Evolutionary conservation across 306 rosid genomes (phyloP).

Genomic region (Vigna hirtella): DNA sequence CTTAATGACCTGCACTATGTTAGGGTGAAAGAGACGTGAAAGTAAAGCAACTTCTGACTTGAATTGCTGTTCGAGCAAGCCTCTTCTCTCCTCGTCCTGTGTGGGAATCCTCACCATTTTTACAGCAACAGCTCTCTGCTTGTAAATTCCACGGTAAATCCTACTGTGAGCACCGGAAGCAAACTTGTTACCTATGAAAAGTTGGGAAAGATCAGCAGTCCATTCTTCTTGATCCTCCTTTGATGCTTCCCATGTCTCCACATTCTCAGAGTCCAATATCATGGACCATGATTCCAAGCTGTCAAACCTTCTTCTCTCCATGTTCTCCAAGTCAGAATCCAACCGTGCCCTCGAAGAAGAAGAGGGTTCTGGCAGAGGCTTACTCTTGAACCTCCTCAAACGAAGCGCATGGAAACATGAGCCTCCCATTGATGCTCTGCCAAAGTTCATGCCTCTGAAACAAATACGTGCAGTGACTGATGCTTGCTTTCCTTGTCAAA

Average conservation of each 20-base stretch:
- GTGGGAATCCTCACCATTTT: constrained; percentile 96
- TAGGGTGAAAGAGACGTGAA: constrained; percentile 92
- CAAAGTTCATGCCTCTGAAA: constrained; percentile 28
- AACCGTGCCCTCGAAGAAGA: constrained; percentile 58
- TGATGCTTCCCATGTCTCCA: constrained; percentile 91
- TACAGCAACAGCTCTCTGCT: constrained; percentile 97
- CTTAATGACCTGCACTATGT: constrained; percentile 84
- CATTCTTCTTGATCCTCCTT: constrained; percentile 93
- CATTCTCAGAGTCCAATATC: constrained; percentile 95
- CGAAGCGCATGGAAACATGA: constrained; percentile 74
- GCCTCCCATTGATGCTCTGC: constrained; percentile 64
- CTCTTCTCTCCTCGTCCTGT: constrained; percentile 75
- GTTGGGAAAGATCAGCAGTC: constrained; percentile 95
- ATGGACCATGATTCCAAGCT: constrained; percentile 99
- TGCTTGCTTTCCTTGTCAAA: constrained; percentile 37
- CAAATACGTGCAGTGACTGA: not conserved
- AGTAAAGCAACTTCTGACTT: constrained; percentile 95
- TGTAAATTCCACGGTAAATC: constrained; percentile 95
- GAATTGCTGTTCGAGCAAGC: constrained; percentile 82
- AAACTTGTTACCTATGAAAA: constrained; percentile 92
- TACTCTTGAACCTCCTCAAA: constrained; percentile 71
- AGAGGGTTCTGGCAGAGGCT: constrained; percentile 62
- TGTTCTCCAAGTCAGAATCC: constrained; percentile 65
- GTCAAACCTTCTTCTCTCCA: constrained; percentile 92
- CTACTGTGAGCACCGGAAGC: constrained; percentile 97